Evolutionary conservation across 805 yeast species (phyloP), one percentile per base, ranked within the genome.

Genomic region (Candida namnaoensis): DNA sequence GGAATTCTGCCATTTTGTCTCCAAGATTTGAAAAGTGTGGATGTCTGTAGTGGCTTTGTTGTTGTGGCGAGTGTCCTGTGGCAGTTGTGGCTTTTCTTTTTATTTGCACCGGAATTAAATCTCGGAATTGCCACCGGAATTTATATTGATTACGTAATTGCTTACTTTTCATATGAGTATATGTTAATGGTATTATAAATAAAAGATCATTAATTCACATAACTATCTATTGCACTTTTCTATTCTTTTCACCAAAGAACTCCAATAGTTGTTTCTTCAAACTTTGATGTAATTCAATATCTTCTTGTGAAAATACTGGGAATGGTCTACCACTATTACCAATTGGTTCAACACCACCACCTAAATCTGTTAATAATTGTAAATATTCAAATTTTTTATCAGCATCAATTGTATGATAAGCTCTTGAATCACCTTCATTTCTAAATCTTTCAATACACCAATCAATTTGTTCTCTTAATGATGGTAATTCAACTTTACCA

Each of bases 371-470:
- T 33, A 66, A 47, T 1, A 38, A 48, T 4, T 48, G 41, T 42
- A 60, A 43, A 39, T 55, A 64, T 1, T 47, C 48, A 3, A 60
- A 45, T 5, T 67, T 68, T 28, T 54, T 61, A 6, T 38, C 49
- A 23, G 52, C 47, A 5, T 65, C 69, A 39, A 66, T 65, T 6
- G 67, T 61, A 44, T 67, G 69, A 47, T 49, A 57, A 3, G 49
- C 44, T 39, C 53, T 49, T 4, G 53, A 38, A 24, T 60, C 52
- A 1, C 71, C 70, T 35, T 57, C 54, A 7, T 15, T 38, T 14
- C 39, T 40, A 32, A 53, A 47, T 38, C 69, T 45, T 26, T 53
- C 47, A n/a, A 43, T 38, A 23, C 49, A 50, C 71, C 71, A 65
- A 14, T 44, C 32, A 7, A 47, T 36, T 42, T 63, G 68, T 15